Evolutionary conservation across 352 stramenopile species (phyloP).

Genomic region (Blastocystis sp.): DNA sequence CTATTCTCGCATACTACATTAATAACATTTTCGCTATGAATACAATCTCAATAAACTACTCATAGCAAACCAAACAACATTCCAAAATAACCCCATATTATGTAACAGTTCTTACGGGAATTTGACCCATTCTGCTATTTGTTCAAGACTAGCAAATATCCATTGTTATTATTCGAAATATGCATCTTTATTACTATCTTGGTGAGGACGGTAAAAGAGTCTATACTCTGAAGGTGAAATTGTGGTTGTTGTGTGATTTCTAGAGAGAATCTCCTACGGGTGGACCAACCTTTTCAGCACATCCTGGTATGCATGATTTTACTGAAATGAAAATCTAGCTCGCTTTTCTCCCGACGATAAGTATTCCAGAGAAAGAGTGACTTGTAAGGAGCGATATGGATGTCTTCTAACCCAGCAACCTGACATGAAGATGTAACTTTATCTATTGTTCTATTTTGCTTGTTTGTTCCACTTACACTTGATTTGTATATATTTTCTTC

Average conservation of each 20-base stretch:
- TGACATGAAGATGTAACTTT: constrained; percentile 56
- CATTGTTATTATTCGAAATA: background rate
- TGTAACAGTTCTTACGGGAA: too few species aligned
- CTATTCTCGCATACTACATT: too few species aligned
- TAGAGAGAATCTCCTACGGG: constrained; percentile 1
- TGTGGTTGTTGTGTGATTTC: background rate
- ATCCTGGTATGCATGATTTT: background rate
- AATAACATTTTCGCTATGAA: too few species aligned
- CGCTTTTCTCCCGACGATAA: constrained; percentile 54
- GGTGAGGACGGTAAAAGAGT: constrained; percentile 58
- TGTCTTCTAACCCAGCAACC: constrained; percentile 41
- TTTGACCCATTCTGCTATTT: too few species aligned
- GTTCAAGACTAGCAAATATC: too few species aligned
- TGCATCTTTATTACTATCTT: constrained; percentile 56
- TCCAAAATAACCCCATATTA: too few species aligned
- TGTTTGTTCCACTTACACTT: background rate
- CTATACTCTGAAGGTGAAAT: constrained; percentile 33
- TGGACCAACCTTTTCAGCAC: constrained; percentile 7
- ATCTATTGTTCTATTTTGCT: too few species aligned
- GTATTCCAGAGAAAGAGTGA: constrained; percentile 51
- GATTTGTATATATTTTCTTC: background rate
- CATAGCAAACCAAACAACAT: too few species aligned
- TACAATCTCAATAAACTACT: too few species aligned
- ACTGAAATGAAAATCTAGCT: background rate
- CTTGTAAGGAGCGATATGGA: constrained; percentile 41